A percentile compares a stretch with the other conserved stretches of the same genome.
Conservation (phyloP, 2,329 filamentous ascomycete species). For the Colletotrichum magnum region DNA sequence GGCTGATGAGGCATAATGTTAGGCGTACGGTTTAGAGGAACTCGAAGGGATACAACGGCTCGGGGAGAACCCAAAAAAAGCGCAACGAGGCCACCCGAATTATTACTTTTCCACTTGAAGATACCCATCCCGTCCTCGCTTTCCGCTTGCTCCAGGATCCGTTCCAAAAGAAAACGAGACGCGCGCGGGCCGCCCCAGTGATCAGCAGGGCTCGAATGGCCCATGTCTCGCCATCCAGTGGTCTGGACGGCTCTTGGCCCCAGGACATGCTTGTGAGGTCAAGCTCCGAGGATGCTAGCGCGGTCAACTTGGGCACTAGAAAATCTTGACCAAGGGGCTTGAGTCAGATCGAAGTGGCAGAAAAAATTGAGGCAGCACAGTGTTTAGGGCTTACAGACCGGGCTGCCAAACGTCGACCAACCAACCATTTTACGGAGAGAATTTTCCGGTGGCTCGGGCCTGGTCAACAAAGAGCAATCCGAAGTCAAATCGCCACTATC, state of each 20-base stretch:
- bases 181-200: conserved; percentile 25
- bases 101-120: conserved; percentile 37
- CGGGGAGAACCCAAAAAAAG: conserved; percentile 27
- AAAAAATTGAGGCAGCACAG: conserved; percentile 3
- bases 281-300: not conserved
- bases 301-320: conserved; percentile 10
- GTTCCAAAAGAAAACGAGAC: not conserved
- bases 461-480: not conserved
- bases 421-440: conserved; percentile 8
- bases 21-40: conserved; percentile 42
- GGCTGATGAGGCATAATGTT: conserved; percentile 40
- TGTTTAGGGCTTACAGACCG: not conserved
- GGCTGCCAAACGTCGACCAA: not conserved
- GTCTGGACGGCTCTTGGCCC: conserved; percentile 15
- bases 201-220: conserved; percentile 38
- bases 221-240: conserved; percentile 16
- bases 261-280: conserved; percentile 3
- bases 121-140: conserved; percentile 27
- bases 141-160: conserved; percentile 5
- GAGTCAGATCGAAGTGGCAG: conserved; percentile 23
- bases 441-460: conserved; percentile 17
- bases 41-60: conserved; percentile 36
- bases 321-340: not conserved
- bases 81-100: conserved; percentile 38
- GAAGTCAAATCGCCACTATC: conserved; percentile 23